A percentile compares a stretch with the other conserved stretches of the same genome.
Evolutionary conservation across 2,329 filamentous ascomycete species (phyloP).

Genomic region (Epichloe gansuensis): DNA sequence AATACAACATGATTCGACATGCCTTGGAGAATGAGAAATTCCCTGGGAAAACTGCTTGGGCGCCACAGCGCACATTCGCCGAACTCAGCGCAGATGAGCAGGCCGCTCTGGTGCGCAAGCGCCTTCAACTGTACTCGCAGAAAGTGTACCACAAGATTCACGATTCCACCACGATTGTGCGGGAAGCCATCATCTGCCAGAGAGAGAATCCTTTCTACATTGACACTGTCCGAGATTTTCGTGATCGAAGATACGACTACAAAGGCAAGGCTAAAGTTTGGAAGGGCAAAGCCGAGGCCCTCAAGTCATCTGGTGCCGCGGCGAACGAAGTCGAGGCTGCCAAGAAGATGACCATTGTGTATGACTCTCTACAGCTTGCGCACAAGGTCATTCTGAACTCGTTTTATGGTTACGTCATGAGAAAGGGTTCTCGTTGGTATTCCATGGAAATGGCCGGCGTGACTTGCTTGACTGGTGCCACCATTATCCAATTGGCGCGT

Average conservation of each 20-base stretch:
- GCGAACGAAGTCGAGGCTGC: conserved; percentile 74
- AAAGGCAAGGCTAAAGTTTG: conserved; percentile 97
- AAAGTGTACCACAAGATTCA: conserved; percentile 99
- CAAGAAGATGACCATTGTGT: conserved; percentile 97
- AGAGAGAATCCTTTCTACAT: conserved; percentile 98
- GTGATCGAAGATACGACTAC: conserved; percentile 95
- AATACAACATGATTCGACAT: conserved; percentile 98
- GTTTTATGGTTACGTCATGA: conserved; percentile 99
- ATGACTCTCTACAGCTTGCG: conserved; percentile 88
- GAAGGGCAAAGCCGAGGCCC: conserved; percentile 86
- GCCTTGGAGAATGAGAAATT: conserved; percentile 88
- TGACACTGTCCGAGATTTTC: conserved; percentile 88
- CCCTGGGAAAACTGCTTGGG: conserved; percentile 63
- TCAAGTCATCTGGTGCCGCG: conserved; percentile 73
- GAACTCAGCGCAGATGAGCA: conserved; percentile 77
- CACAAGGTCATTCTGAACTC: conserved; percentile 99
- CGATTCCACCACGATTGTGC: conserved; percentile 80
- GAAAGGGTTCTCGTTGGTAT: conserved; percentile 97
- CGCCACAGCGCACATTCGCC: conserved; percentile 61
- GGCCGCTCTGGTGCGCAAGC: conserved; percentile 66
- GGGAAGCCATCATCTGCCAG: conserved; percentile 96
- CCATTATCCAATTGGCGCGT: conserved; percentile 92
- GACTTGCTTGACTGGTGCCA: conserved; percentile 89
- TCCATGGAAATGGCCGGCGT: conserved; percentile 99
- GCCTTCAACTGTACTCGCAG: conserved; percentile 84